These are phyloP conservation scores for Hippophae rhamnoides DNA, from an alignment of 306 rosid genomes.

Conservation along the genomic window DNA sequence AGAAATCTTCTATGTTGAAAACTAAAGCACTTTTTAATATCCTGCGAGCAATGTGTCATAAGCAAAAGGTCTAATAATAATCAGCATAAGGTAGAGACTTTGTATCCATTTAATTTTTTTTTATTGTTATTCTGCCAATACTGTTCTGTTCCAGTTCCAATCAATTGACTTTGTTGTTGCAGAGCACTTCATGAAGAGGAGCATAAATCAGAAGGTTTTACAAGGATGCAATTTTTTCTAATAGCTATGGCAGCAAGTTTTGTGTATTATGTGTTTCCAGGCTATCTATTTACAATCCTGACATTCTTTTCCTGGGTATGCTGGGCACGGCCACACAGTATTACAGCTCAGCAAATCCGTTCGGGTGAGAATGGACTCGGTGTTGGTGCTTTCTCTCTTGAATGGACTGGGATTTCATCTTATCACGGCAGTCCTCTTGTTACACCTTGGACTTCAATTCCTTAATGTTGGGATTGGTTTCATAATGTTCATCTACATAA, in stretches of 20 bases:
- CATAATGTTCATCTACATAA: constrained; percentile 77
- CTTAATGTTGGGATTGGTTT: constrained; percentile 86
- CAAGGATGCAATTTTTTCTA: constrained; percentile 75
- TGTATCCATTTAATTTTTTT: too few relatives aligned
- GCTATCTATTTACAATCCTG: constrained; percentile 63
- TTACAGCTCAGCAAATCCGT: constrained; percentile 93
- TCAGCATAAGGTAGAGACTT: too few relatives aligned
- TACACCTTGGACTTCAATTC: constrained; percentile 76
- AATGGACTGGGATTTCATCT: constrained; percentile 97
- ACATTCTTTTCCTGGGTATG: constrained; percentile 98
- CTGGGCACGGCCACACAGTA: constrained; percentile 83
- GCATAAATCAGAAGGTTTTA: constrained; percentile 39
- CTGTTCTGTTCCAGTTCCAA: too few relatives aligned
- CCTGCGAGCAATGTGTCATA: too few relatives aligned
- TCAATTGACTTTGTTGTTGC: constrained; percentile 12
- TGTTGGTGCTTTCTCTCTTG: constrained; percentile 80
- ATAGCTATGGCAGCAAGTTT: constrained; percentile 70
- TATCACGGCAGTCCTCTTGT: constrained; percentile 97
- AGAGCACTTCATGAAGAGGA: constrained; percentile 98
- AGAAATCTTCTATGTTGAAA: background rate
- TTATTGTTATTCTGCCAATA: too few relatives aligned
- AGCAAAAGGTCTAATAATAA: too few relatives aligned
- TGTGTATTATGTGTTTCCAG: constrained; percentile 75
- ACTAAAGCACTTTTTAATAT: background rate
- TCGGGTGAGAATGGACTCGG: constrained; percentile 87